Base-by-base conservation (phyloP, 768 basidiomycete species). In the Boletus huronensis region DNA sequence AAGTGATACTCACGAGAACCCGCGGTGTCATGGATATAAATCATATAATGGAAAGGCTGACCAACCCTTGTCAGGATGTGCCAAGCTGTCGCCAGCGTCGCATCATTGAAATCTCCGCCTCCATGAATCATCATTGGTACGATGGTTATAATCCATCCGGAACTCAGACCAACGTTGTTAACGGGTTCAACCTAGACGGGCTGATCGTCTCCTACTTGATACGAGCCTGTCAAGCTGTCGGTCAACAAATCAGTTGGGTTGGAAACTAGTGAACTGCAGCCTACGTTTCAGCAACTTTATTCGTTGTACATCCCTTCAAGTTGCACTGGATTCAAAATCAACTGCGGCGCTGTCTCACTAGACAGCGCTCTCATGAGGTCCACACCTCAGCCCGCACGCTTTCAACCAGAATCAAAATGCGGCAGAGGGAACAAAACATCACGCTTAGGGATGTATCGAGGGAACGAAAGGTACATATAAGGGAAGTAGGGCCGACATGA, bases 1-100 rank as follows among this genome's bases (percentile, higher is more conserved):
- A 7, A n/a, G 6, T 0, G 1, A 25, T 48, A 60, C 61, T 53
- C 61, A 64, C 60, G 60, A 32, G 51, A 52, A 55, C 32, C 25
- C 39, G 25, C 57, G 61, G 28, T 58, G 31, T 46, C 35, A 25
- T 34, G 32, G 3, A 48, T 39, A 19, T 39, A 2, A 3, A 38
- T 21, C 38, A 21, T 19, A 10, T 19, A 19, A n/a, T 10, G 19
- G 36, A 21, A 19, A 6, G 2, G 39, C 21, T 40, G 39, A 40
- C 39, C 39, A 21, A 40, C 23, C 23, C 10, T 8, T n/a, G 38
- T 11, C 38, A 19, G 4, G 17, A 4, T 6, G 17, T 13, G 5
- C 13, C 34, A 0, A 34, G 34, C 34, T 8, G 34, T 34, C 34
- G 16, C 34, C 11, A 14, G 16, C 34, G 28, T 28, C 28, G 28